A percentile compares a stretch with the other conserved stretches of the same genome.
These are phyloP conservation scores for Apostasia ramifera DNA, from an alignment of 106 monocot genomes.

Conservation along the genomic window DNA sequence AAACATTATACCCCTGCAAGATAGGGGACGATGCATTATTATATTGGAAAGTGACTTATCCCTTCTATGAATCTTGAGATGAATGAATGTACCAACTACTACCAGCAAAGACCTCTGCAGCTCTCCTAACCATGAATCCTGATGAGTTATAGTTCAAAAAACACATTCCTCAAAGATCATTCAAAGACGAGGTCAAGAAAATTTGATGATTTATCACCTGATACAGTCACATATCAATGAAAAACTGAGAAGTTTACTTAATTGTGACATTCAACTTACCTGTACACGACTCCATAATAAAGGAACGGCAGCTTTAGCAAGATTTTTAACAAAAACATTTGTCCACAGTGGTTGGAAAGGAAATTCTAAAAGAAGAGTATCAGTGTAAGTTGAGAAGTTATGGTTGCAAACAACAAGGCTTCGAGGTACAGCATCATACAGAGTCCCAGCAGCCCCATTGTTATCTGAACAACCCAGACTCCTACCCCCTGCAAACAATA, in stretches of 20 bases:
- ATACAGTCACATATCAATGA: neutral
- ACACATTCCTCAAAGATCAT: too few relatives aligned
- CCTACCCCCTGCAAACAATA: conserved; percentile 55
- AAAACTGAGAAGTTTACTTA: neutral
- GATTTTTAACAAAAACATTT: conserved; percentile 86
- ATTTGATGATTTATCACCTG: neutral
- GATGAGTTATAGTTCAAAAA: too few relatives aligned
- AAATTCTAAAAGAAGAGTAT: conserved; percentile 94
- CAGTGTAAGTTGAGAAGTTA: conserved; percentile 80
- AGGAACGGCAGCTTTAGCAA: conserved; percentile 92
- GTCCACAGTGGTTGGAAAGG: conserved; percentile 95
- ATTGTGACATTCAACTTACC: conserved; percentile 22
- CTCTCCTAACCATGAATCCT: too few relatives aligned
- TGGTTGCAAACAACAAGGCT: conserved; percentile 86
- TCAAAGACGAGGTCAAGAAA: too few relatives aligned
- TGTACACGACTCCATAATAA: conserved; percentile 97
- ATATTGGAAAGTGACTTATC: too few relatives aligned
- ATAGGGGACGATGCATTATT: too few relatives aligned
- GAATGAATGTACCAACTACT: too few relatives aligned
- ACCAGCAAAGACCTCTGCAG: too few relatives aligned
- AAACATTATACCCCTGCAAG: too few relatives aligned
- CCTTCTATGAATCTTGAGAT: too few relatives aligned
- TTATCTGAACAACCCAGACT: conserved; percentile 82
- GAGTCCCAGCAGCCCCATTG: conserved; percentile 95
- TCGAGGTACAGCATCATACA: conserved; percentile 88